Percentiles rank a stretch among this genome's conserved stretches.
These are phyloP conservation scores for Euryodendron excelsum DNA, from an alignment of 148 eudicot genomes.

Conservation along the genomic window DNA sequence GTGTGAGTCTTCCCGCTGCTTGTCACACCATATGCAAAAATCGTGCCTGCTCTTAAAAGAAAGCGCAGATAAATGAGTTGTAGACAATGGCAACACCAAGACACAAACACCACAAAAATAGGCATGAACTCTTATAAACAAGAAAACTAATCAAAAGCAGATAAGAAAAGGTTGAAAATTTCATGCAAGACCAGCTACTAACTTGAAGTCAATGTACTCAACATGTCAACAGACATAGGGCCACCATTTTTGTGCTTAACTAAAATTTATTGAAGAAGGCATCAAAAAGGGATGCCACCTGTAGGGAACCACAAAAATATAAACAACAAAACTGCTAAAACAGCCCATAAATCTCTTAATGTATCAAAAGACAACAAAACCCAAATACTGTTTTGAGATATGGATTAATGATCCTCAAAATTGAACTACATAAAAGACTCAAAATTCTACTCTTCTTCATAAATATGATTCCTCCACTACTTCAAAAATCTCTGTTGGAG, in stretches of 20 bases:
- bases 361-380: background rate
- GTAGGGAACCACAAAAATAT: background rate
- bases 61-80: constrained; percentile 9
- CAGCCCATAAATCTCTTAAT: background rate
- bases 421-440: background rate
- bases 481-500: no score
- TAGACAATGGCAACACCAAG: constrained; percentile 2
- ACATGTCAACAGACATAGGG: background rate
- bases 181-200: constrained; percentile 1
- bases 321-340: background rate
- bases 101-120: background rate
- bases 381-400: background rate
- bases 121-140: background rate
- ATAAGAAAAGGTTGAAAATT: background rate
- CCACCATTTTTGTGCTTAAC: background rate
- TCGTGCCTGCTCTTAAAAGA: constrained; percentile 62
- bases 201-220: no score
- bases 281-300: background rate
- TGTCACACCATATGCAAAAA: constrained; percentile 97
- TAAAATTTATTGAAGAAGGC: background rate
- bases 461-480: background rate
- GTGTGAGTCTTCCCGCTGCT: constrained; percentile 99
- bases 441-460: background rate
- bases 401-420: background rate
- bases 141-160: background rate